phyloP scores from a whole-genome alignment of 495 filamentous ascomycete species.

The Penicillium fimorum region DNA sequence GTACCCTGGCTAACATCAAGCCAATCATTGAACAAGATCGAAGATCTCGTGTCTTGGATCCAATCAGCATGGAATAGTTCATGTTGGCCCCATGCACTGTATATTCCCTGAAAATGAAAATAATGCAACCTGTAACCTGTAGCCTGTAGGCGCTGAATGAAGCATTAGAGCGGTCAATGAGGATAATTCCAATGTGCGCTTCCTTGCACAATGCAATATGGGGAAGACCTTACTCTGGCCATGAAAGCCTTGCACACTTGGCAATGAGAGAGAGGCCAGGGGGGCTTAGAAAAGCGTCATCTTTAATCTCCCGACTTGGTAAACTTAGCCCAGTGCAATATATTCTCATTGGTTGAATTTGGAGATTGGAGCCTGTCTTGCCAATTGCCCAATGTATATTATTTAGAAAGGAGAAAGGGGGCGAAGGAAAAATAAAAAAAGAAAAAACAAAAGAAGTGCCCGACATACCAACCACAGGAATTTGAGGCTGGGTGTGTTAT shows the following conservation, averaged over 20 bases:
- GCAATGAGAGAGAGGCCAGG: background rate
- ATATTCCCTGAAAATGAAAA: background rate
- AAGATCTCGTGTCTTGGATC: slow-evolving; percentile 3
- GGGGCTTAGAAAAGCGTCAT: slow-evolving; percentile 3
- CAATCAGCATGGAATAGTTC: slow-evolving; percentile 19
- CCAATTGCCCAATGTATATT: background rate
- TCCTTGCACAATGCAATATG: slow-evolving; percentile 22
- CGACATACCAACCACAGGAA: slow-evolving; percentile 9
- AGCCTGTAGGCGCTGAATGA: background rate
- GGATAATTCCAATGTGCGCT: slow-evolving; percentile 3
- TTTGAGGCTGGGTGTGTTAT: slow-evolving; percentile 2
- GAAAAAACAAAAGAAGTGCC: slow-evolving; percentile 3
- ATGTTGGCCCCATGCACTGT: slow-evolving; percentile 9
- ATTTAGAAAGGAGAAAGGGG: background rate
- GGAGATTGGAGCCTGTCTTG: slow-evolving; percentile 2
- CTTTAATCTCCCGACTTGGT: slow-evolving; percentile 4
- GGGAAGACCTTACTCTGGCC: slow-evolving; percentile 1
- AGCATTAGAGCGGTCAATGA: slow-evolving; percentile 8
- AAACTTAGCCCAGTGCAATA: background rate
- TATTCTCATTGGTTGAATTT: background rate
- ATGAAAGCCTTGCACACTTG: slow-evolving; percentile 5
- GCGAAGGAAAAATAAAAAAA: no score
- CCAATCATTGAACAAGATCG: slow-evolving; percentile 19
- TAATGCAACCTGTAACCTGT: background rate
- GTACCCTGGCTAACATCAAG: slow-evolving; percentile 3